Percentiles rank a stretch among this genome's conserved stretches.
Evolutionary conservation across 352 stramenopile genomes (phyloP).

Genomic region (Albugo laibachii): DNA sequence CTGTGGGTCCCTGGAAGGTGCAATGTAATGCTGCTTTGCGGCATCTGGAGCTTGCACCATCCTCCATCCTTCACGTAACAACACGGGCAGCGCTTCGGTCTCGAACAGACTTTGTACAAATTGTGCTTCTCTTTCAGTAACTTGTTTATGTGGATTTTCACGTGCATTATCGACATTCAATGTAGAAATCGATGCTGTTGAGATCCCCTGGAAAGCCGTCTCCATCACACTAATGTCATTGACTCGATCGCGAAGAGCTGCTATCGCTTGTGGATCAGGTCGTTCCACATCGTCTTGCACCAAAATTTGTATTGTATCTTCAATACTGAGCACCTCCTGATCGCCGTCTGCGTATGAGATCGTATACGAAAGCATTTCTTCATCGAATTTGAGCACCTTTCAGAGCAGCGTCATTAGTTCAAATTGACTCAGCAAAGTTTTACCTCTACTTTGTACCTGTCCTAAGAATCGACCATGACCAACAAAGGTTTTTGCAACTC

Average conservation of each 20-base stretch:
- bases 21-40: conserved; percentile 17
- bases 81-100: conserved; percentile 41
- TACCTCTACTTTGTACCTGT: conserved; percentile 11
- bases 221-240: background rate
- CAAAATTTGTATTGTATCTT: conserved; percentile 65
- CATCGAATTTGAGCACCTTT: conserved; percentile 66
- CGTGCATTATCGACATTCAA: conserved; percentile 2
- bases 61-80: conserved; percentile 46
- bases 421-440: background rate
- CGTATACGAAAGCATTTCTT: conserved; percentile 38
- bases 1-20: conserved; percentile 14
- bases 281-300: conserved; percentile 76
- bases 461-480: conserved; percentile 64
- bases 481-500: conserved; percentile 70
- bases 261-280: conserved; percentile 16
- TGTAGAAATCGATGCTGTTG: conserved; percentile 1
- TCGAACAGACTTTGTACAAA: conserved; percentile 64
- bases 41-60: conserved; percentile 19
- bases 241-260: background rate
- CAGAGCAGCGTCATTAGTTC: background rate
- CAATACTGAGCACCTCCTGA: conserved; percentile 50
- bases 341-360: conserved; percentile 74
- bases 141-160: conserved; percentile 8
- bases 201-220: conserved; percentile 9
- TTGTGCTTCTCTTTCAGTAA: conserved; percentile 52